phyloP scores from a whole-genome alignment of 441 rosid genomes.

The Erodium texanum region DNA sequence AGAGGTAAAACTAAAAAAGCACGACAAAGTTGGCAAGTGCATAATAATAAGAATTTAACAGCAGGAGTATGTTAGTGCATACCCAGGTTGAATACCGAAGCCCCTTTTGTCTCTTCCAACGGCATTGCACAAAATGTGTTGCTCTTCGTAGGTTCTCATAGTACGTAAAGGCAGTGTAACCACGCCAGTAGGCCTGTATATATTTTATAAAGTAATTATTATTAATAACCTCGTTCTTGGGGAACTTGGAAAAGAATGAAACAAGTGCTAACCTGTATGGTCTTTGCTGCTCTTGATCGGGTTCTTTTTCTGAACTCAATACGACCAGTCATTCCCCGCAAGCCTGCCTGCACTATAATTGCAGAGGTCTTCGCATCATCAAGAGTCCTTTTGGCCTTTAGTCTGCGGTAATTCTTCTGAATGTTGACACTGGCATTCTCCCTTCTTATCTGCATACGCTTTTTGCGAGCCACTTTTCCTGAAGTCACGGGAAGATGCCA shows the following conservation, averaged over 20 bases:
- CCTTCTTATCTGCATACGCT: slow-evolving; percentile 41
- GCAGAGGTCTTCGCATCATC: slow-evolving; percentile 52
- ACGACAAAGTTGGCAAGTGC: background rate
- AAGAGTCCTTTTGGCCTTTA: slow-evolving; percentile 50
- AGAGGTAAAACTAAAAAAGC: background rate
- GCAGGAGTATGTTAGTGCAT: slow-evolving; percentile 14
- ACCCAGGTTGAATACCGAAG: slow-evolving; percentile 95
- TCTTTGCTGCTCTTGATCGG: slow-evolving; percentile 65
- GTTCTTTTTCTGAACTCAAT: slow-evolving; percentile 65
- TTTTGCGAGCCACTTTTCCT: slow-evolving; percentile 48
- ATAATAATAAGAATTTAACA: background rate
- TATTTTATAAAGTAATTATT: slow-evolving; percentile 12
- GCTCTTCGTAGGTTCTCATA: slow-evolving; percentile 73
- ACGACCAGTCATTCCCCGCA: slow-evolving; percentile 71
- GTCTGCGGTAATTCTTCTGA: slow-evolving; percentile 63
- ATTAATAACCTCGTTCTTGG: slow-evolving; percentile 14
- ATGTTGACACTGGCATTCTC: slow-evolving; percentile 73
- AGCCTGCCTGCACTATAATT: slow-evolving; percentile 61
- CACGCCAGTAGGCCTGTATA: slow-evolving; percentile 73
- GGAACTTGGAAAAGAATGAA: slow-evolving; percentile 16
- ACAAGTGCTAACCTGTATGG: slow-evolving; percentile 54
- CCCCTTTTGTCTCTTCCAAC: slow-evolving; percentile 88
- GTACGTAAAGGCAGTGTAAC: slow-evolving; percentile 52
- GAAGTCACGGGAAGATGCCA: slow-evolving; percentile 9
- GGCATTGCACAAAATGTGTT: slow-evolving; percentile 56